These are phyloP conservation scores for Ilyonectria destructans DNA, from an alignment of 2,329 filamentous ascomycete genomes.

Conservation along the genomic window DNA sequence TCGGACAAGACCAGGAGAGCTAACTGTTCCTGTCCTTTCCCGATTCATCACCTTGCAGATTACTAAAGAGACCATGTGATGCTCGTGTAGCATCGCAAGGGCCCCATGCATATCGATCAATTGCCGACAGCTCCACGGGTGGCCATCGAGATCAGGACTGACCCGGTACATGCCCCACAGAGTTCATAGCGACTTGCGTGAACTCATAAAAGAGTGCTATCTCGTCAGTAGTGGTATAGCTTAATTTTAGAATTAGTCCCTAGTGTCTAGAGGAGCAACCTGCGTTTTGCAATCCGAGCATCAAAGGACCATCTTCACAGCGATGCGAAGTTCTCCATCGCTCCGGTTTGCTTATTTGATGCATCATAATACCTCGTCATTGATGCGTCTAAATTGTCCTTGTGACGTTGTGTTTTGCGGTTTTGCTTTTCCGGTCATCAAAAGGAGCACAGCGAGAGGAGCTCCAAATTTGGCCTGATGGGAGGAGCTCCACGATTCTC, in stretches of 20 bases:
- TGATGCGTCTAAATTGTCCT: not conserved
- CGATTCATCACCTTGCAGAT: not conserved
- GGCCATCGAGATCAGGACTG: not conserved
- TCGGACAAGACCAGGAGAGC: not conserved
- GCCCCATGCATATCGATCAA: not conserved
- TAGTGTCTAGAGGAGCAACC: not conserved
- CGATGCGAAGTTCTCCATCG: too few relatives aligned
- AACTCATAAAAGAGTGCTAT: not conserved
- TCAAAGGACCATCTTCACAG: not conserved
- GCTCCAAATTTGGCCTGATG: slow-evolving; percentile 13
- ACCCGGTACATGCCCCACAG: not conserved
- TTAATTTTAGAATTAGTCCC: not conserved
- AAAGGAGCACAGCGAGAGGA: slow-evolving; percentile 15
- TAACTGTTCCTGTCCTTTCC: not conserved
- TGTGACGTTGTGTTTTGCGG: not conserved
- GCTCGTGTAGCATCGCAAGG: not conserved
- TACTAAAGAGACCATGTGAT: not conserved
- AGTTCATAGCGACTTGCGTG: not conserved
- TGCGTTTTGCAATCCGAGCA: not conserved
- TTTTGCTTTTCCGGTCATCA: not conserved
- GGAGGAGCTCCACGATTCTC: slow-evolving; percentile 25
- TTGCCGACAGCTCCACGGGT: not conserved
- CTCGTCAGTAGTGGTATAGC: not conserved
- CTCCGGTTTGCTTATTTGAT: not conserved
- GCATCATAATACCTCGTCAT: not conserved